Percentiles rank a stretch among this genome's conserved stretches.
These are phyloP conservation scores for Talaromyces stipitatus DNA, from an alignment of 495 filamentous ascomycete species.

Conservation along the genomic window DNA sequence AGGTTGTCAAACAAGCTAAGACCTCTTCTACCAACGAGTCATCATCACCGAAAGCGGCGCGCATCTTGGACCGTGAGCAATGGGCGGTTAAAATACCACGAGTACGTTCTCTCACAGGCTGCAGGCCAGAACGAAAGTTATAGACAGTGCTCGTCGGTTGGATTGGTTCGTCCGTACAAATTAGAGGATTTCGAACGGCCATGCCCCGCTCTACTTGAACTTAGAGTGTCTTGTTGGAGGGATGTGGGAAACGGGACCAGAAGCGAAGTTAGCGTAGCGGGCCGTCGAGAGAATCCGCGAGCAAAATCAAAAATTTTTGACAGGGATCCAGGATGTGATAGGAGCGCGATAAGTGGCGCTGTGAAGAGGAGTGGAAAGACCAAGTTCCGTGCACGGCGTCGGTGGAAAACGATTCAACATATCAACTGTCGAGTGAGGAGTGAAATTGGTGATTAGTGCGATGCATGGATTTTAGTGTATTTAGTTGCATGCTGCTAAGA, in stretches of 20 bases:
- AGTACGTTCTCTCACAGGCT: neutral
- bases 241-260: neutral
- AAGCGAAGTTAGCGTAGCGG: neutral
- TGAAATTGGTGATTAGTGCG: neutral
- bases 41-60: neutral
- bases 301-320: neutral
- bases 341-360: conserved; percentile 2
- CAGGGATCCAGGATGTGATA: conserved; percentile 5
- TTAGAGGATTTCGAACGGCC: neutral
- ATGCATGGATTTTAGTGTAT: neutral
- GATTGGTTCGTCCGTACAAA: neutral
- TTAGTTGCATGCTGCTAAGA: neutral
- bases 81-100: conserved; percentile 1
- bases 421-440: neutral
- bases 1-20: conserved; percentile 1
- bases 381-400: neutral
- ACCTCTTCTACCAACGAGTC: conserved; percentile 3
- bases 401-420: neutral
- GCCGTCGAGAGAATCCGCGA: neutral
- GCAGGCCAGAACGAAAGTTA: neutral
- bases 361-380: neutral
- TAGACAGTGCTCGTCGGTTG: conserved; percentile 1
- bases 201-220: neutral
- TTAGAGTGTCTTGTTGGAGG: neutral
- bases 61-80: conserved; percentile 1